phyloP scores from a whole-genome alignment of 768 basidiomycete species.

The Tulasnella sp. region DNA sequence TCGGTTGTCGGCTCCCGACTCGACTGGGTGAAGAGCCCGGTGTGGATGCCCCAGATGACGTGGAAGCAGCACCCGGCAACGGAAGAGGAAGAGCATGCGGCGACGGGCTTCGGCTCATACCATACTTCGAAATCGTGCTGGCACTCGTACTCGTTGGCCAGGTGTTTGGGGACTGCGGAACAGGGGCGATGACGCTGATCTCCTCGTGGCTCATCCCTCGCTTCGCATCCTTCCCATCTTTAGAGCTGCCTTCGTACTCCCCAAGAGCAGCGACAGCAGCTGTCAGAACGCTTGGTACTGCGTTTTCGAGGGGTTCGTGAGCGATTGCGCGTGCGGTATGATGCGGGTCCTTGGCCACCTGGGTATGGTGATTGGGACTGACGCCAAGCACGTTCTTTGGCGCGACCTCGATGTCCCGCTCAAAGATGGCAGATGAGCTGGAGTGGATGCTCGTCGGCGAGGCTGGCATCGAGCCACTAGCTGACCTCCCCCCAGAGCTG shows the following conservation, averaged over 20 bases:
- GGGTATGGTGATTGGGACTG: constrained; percentile 1
- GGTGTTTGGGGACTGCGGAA: background rate
- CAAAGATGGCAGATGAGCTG: constrained; percentile 18
- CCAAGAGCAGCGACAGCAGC: constrained; percentile 15
- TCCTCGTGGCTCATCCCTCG: constrained; percentile 8
- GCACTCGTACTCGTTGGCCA: background rate
- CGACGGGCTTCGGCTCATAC: constrained; percentile 5
- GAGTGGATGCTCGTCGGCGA: constrained; percentile 18
- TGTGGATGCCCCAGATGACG: too few species aligned
- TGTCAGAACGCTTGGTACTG: constrained; percentile 15
- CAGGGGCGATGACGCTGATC: constrained; percentile 17
- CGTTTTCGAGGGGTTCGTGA: constrained; percentile 14
- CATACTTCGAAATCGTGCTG: background rate
- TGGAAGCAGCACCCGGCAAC: too few species aligned
- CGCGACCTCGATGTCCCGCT: constrained; percentile 16
- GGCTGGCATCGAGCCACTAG: constrained; percentile 10
- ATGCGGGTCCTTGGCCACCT: constrained; percentile 6
- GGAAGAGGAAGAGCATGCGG: constrained; percentile 8
- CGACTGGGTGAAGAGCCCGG: too few species aligned
- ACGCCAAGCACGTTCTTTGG: background rate
- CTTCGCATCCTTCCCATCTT: background rate
- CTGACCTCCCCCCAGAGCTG: background rate
- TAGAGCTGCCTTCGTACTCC: constrained; percentile 7
- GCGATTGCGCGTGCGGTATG: constrained; percentile 8
- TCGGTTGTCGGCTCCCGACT: too few species aligned